Percentiles rank a stretch among this genome's conserved stretches.
These are phyloP conservation scores for Colletotrichum echinochloae DNA, from an alignment of 2,329 filamentous ascomycete genomes.

Conservation along the genomic window DNA sequence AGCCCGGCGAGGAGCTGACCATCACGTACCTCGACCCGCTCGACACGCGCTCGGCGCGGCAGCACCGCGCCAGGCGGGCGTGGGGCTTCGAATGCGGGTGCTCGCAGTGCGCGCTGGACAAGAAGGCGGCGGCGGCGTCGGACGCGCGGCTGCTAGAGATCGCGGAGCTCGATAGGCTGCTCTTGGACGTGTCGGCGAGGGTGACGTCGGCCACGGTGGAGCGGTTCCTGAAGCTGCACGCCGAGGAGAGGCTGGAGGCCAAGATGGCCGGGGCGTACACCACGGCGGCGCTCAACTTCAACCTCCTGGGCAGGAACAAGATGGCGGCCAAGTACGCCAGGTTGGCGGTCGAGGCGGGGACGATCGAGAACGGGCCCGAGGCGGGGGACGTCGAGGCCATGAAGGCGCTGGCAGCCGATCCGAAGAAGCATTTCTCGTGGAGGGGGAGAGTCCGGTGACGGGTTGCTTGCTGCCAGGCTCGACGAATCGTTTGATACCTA, in stretches of 20 bases:
- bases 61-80: constrained; percentile 45
- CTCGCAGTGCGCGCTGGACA: constrained; percentile 50
- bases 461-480: too few species aligned
- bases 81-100: constrained; percentile 59
- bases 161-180: constrained; percentile 44
- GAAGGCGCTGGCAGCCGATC: constrained; percentile 33
- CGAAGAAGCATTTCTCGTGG: constrained; percentile 41
- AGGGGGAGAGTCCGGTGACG: constrained; percentile 25
- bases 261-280: constrained; percentile 51
- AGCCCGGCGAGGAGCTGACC: constrained; percentile 57
- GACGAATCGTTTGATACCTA: too few species aligned
- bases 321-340: constrained; percentile 52
- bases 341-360: constrained; percentile 52
- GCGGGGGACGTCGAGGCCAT: constrained; percentile 37
- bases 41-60: constrained; percentile 45
- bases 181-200: constrained; percentile 34
- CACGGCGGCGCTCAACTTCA: constrained; percentile 55
- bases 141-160: constrained; percentile 54
- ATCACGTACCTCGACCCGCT: constrained; percentile 56
- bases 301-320: constrained; percentile 53
- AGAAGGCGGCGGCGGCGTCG: constrained; percentile 46
- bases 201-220: constrained; percentile 52
- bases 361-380: constrained; percentile 42
- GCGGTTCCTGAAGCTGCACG: constrained; percentile 52
- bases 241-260: constrained; percentile 54